Evolutionary conservation across 2,329 filamentous ascomycete species (phyloP), one percentile per base, ranked within the genome.

Genomic region (Ophiostoma montium): DNA sequence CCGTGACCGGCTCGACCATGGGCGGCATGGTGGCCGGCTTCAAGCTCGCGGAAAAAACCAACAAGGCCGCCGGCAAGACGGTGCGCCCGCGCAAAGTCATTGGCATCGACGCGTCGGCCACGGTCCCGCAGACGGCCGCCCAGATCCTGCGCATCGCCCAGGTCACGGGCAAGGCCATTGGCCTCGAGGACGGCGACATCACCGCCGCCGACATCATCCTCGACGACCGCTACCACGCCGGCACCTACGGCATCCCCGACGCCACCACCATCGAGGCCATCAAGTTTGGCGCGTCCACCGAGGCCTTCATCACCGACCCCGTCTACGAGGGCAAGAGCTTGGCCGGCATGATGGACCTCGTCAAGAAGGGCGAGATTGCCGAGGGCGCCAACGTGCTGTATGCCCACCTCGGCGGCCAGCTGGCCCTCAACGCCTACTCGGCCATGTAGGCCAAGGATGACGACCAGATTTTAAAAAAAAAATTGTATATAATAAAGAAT

Each of bases 241-340:
- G 79, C 8, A 65, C 72, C 7, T 86, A 86, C 61, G 83, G 82
- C 2, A 70, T 84, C 50, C 79, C 81, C 0, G 78, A 83, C 55
- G 65, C 76, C 60, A 66, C 67, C 57, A 86, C 82, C 1, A 70
- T 81, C 46, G 78, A 78, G 31, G 82, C 81, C 0, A 86, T 86
- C 60, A 74, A 73, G 61, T 79, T 83, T 58, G 79, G 77, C 5
- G 82, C 82, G 0, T 62, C 67, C 51, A 84, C 76, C 1, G 83
- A 86, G 65, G 82, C 75, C 0, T 80, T 86, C 57, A 82, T 86
- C 54, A 86, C 81, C 0, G 82, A 86, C 59, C 82, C 82, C 0
- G 82, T 86, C 1, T 86, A 86, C 58, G 82, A 85, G 64, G 83
- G 83, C 1, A 86, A 86, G 72, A 83, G 77, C 56, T 65, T 86